Conservation (phyloP, 208 protist genomes). For the Acanthamoeba royreba region DNA sequence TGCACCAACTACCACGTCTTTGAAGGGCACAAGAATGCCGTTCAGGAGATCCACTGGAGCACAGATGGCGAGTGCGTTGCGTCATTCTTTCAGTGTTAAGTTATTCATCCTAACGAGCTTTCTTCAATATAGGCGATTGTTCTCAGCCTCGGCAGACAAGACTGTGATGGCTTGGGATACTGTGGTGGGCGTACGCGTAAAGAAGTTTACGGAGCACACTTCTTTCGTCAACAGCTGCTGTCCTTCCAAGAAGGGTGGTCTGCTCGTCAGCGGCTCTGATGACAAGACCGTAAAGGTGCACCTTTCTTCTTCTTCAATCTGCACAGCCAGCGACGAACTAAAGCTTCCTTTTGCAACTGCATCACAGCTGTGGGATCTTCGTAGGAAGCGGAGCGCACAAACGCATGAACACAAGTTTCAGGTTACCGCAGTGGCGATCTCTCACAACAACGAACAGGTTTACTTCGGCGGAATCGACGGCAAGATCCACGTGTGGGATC, state of each 20-base stretch:
- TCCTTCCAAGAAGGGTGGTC: slow-evolving; percentile 41
- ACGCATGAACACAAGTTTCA: slow-evolving; percentile 54
- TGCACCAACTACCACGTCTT: slow-evolving; percentile 75
- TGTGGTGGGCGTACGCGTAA: slow-evolving; percentile 56
- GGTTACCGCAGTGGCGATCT: slow-evolving; percentile 66
- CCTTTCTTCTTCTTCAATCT: background rate
- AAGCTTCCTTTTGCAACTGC: background rate
- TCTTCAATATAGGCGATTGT: background rate
- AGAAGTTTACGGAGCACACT: slow-evolving; percentile 69
- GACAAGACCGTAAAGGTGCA: slow-evolving; percentile 59
- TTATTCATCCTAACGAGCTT: background rate
- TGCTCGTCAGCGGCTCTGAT: slow-evolving; percentile 66
- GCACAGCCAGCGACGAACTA: background rate
- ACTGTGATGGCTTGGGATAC: slow-evolving; percentile 72
- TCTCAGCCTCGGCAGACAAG: slow-evolving; percentile 74
- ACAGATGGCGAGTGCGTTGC: slow-evolving; percentile 50
- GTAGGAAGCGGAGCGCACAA: background rate
- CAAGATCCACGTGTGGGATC: slow-evolving; percentile 69
- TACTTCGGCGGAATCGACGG: slow-evolving; percentile 77
- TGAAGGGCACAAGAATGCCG: slow-evolving; percentile 68
- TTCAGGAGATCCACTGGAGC: slow-evolving; percentile 75
- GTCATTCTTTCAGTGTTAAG: background rate
- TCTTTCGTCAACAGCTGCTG: slow-evolving; percentile 67
- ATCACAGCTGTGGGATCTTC: slow-evolving; percentile 65
- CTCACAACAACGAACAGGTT: slow-evolving; percentile 63